Base-by-base conservation (phyloP, 805 yeast genomes). In the Monosporozyma solicola region DNA sequence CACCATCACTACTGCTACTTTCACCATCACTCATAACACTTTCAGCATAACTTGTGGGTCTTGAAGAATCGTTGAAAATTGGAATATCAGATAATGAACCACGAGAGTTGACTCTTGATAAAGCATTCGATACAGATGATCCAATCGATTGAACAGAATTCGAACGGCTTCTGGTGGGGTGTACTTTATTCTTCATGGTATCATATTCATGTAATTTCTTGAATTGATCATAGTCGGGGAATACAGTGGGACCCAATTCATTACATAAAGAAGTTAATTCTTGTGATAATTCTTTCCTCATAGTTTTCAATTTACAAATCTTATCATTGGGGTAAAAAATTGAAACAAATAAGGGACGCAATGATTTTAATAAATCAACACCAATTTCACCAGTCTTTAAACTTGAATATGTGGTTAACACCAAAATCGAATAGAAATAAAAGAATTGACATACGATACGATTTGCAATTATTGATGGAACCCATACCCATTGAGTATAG, bases 301-400 rank as follows among this genome's bases (percentile, higher is more conserved):
- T 74, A 20, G 70, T 67, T 59, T 87, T 82, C 57, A 94, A 71
- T 54, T 83, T 67, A 41, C 67, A 67, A 13, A 82, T 65, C 43
- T 76, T 70, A 47, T 72, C 70, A 39, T 66, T 63, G n/a, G 76
- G 73, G 29, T 72, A 73, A 43, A 72, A 66, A 22, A 71, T 60
- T 3, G 76, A 67, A 16, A 68, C 63, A 44, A 71, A 81, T 39
- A 91, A 70, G 1, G 98, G 97, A 55, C 88, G 77, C 54, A 91
- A 71, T 8, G 92, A 82, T 65, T 89, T 88, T 66, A 85, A 78
- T 49, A 87, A 74, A 67, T 91, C 97, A 80, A 87, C 75, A 20
- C 98, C 97, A 55, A 82, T 83, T 67, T 92, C 99, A 51, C 98
- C 97, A 41, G 91, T 81, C 37, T 85, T 76, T 59, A 92, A 76